These are phyloP conservation scores for Cytospora chrysosperma DNA, from an alignment of 2,329 filamentous ascomycete species.

Conservation along the genomic window DNA sequence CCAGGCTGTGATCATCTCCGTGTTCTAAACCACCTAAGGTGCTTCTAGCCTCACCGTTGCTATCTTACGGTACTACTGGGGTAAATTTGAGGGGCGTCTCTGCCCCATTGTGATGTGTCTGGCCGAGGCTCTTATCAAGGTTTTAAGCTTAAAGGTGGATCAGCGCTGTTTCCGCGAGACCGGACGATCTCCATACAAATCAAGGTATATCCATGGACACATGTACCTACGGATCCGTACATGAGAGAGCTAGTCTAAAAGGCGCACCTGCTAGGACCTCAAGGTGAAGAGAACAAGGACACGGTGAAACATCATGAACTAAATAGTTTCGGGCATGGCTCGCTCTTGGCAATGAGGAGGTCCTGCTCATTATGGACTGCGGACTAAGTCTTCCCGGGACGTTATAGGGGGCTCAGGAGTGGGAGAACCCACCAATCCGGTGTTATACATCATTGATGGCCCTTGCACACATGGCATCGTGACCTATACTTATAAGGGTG, in stretches of 20 bases:
- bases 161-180: not conserved
- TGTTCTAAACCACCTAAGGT: not conserved
- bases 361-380: constrained; percentile 4
- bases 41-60: not conserved
- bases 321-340: not conserved
- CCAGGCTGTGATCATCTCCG: not conserved
- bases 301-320: not conserved
- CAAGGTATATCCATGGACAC: not conserved
- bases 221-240: too few species aligned
- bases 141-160: constrained; percentile 18
- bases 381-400: constrained; percentile 4
- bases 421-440: constrained; percentile 12
- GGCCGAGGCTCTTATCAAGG: constrained; percentile 9
- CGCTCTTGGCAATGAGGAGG: not conserved
- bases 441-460: not conserved
- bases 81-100: not conserved
- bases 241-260: too few species aligned
- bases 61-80: not conserved
- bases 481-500: not conserved
- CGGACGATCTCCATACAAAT: not conserved
- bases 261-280: too few species aligned
- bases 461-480: not conserved
- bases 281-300: not conserved
- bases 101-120: not conserved
- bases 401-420: not conserved